Evolutionary conservation across 2,329 filamentous ascomycete species (phyloP).

Genomic region (Apiospora saccharicola): DNA sequence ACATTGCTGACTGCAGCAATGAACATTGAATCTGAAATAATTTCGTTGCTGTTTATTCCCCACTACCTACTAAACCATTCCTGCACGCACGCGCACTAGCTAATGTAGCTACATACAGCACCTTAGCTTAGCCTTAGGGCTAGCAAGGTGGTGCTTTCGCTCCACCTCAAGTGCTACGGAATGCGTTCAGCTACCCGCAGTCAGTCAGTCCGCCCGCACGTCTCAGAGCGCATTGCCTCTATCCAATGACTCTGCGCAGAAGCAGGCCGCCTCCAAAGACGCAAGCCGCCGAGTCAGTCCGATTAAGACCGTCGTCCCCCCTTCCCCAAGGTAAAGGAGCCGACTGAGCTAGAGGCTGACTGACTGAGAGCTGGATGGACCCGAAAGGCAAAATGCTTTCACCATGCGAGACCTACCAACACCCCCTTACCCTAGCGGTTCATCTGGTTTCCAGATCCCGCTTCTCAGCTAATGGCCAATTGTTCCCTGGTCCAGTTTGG

Average conservation of each 20-base stretch:
- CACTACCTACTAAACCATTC: not conserved
- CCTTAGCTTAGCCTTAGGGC: constrained; percentile 1
- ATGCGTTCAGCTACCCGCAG: constrained; percentile 10
- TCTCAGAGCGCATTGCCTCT: not conserved
- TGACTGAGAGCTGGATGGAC: not conserved
- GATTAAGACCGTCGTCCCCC: not conserved
- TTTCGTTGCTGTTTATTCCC: constrained; percentile 12
- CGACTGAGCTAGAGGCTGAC: constrained; percentile 5
- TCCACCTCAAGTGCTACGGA: constrained; percentile 13
- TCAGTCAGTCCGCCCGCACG: constrained; percentile 7
- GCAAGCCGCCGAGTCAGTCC: constrained; percentile 10
- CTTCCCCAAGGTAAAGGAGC: not conserved
- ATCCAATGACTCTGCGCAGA: constrained; percentile 3
- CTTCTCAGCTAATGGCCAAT: constrained; percentile 1
- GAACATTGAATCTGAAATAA: constrained; percentile 4
- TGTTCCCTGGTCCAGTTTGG: not conserved
- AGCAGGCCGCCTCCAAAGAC: not conserved
- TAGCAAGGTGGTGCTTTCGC: not conserved
- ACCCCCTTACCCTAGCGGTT: constrained; percentile 1
- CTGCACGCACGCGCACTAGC: not conserved
- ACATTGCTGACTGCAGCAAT: constrained; percentile 10
- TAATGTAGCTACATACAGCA: not conserved
- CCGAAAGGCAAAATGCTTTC: not conserved
- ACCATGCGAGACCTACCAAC: not conserved
- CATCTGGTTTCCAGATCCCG: constrained; percentile 4